Evolutionary conservation across 2,329 filamentous ascomycete genomes (phyloP).

Genomic region (Bipolaris oryzae): DNA sequence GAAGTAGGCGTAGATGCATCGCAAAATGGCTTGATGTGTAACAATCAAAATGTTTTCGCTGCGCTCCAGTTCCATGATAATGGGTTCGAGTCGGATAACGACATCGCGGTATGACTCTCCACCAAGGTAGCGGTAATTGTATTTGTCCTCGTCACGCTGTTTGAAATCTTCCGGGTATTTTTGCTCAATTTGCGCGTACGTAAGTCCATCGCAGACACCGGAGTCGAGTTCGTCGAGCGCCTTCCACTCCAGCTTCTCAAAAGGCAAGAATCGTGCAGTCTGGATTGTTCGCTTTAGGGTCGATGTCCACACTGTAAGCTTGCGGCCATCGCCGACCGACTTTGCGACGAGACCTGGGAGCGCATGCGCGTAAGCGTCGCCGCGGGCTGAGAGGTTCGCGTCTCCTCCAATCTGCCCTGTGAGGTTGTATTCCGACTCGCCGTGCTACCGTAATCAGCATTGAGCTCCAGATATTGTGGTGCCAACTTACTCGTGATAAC

Average conservation of each 20-base stretch:
- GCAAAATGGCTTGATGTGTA: constrained; percentile 93
- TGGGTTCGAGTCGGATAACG: constrained; percentile 95
- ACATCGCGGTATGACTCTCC: constrained; percentile 97
- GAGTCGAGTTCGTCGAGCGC: constrained; percentile 96
- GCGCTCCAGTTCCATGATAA: constrained; percentile 98
- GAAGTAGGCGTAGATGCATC: constrained; percentile 98
- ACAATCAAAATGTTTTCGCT: constrained; percentile 97
- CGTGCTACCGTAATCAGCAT: constrained; percentile 66
- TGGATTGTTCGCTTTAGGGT: constrained; percentile 86
- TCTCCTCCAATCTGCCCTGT: constrained; percentile 92
- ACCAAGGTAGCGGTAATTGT: constrained; percentile 98
- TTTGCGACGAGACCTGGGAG: constrained; percentile 83
- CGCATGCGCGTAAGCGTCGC: constrained; percentile 83
- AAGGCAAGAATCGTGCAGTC: constrained; percentile 84
- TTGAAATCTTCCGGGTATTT: constrained; percentile 92
- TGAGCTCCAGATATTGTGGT: background rate
- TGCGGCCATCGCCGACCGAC: constrained; percentile 77
- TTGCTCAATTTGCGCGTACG: constrained; percentile 92
- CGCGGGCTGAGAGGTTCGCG: constrained; percentile 81
- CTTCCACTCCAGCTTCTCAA: constrained; percentile 98
- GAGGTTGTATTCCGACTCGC: constrained; percentile 92
- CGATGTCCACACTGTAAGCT: constrained; percentile 76
- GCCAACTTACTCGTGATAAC: constrained; percentile 79
- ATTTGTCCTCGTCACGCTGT: constrained; percentile 96
- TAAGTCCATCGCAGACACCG: constrained; percentile 94